Conservation (phyloP, 2,329 filamentous ascomycete genomes). For the Neodidymelliopsis sp. region DNA sequence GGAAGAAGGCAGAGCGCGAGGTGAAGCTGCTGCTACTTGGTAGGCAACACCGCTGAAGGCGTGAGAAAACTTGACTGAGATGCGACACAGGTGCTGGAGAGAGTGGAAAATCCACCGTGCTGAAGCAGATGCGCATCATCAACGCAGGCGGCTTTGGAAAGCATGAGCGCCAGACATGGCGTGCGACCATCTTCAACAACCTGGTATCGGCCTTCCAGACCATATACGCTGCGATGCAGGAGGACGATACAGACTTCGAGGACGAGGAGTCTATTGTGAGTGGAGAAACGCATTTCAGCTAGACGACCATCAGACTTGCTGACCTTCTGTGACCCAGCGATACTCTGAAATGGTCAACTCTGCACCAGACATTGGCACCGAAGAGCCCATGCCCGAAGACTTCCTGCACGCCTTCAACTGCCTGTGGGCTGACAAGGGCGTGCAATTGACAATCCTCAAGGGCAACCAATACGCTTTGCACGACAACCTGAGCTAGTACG, state of each 20-base stretch:
- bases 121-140: slow-evolving; percentile 99
- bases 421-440: slow-evolving; percentile 83
- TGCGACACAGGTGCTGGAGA: slow-evolving; percentile 81
- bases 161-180: slow-evolving; percentile 90
- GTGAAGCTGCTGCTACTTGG: slow-evolving; percentile 94
- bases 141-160: slow-evolving; percentile 91
- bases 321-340: slow-evolving; percentile 61
- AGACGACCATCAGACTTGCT: neutral
- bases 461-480: slow-evolving; percentile 97
- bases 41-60: slow-evolving; percentile 54
- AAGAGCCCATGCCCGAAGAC: slow-evolving; percentile 79
- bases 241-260: slow-evolving; percentile 81
- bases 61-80: slow-evolving; percentile 30
- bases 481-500: slow-evolving; percentile 93
- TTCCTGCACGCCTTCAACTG: slow-evolving; percentile 82
- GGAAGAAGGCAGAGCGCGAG: slow-evolving; percentile 84
- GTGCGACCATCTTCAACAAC: slow-evolving; percentile 95
- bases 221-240: slow-evolving; percentile 88
- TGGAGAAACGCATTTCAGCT: neutral
- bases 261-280: slow-evolving; percentile 80
- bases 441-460: slow-evolving; percentile 86
- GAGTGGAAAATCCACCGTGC: slow-evolving; percentile 93
- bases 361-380: slow-evolving; percentile 81
- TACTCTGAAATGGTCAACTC: slow-evolving; percentile 78
- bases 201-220: slow-evolving; percentile 90